phyloP scores from a whole-genome alignment of 306 rosid genomes.

The Glycyrrhiza uralensis region DNA sequence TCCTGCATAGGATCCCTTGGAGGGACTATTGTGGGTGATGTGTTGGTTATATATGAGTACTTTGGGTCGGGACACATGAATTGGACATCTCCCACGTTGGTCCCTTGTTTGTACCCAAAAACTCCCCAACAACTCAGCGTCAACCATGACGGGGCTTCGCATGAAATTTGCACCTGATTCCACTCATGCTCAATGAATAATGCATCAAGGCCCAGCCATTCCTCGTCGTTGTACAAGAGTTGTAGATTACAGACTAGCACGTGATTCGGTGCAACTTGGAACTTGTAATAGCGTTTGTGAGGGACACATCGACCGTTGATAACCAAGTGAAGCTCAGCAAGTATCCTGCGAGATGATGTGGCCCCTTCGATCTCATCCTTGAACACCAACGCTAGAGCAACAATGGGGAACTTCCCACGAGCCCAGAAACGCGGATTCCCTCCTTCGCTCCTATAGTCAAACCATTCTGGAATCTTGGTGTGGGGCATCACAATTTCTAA shows the following conservation, averaged over 20 bases:
- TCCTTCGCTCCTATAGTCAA: not conserved
- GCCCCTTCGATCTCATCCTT: not conserved
- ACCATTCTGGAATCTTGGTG: not conserved
- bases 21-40: no score
- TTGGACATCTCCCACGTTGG: not conserved
- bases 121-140: no score
- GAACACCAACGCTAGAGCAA: not conserved
- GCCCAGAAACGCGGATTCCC: not conserved
- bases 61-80: not conserved
- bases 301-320: no score
- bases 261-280: no score
- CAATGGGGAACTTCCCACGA: no score
- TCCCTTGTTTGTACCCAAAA: not conserved
- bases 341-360: rapidly evolving
- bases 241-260: no score
- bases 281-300: no score
- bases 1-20: not conserved
- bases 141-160: not conserved
- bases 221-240: not conserved
- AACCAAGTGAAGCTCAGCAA: not conserved
- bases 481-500: not conserved
- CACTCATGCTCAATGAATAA: not conserved
- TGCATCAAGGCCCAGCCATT: not conserved
- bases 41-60: no score
- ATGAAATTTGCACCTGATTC: not conserved